Conservation (phyloP, 441 rosid species). For the Oxalis stricta region DNA sequence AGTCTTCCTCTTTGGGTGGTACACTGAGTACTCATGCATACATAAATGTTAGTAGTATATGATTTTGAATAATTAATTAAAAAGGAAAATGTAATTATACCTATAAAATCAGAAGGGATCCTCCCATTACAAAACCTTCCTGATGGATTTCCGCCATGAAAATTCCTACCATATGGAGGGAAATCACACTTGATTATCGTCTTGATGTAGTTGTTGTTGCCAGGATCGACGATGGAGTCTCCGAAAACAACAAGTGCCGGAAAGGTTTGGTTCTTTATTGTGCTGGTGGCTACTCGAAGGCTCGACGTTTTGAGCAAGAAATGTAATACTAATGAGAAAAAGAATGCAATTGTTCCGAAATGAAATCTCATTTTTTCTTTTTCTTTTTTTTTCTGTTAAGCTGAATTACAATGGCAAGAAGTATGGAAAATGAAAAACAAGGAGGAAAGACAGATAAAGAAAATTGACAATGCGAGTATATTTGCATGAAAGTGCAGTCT, state of each 20-base stretch:
- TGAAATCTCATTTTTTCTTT: too few relatives aligned
- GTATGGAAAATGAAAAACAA: too few relatives aligned
- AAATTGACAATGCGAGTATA: too few relatives aligned
- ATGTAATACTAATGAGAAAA: too few relatives aligned
- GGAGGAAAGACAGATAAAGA: too few relatives aligned
- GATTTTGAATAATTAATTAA: not conserved
- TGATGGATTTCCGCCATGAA: constrained; percentile 27
- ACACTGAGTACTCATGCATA: not conserved
- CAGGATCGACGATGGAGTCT: constrained; percentile 21
- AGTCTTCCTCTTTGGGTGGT: too few relatives aligned
- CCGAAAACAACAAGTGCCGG: constrained; percentile 16
- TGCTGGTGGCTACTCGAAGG: too few relatives aligned
- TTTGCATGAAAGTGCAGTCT: too few relatives aligned
- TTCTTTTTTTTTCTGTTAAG: too few relatives aligned
- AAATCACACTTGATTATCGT: constrained; percentile 16
- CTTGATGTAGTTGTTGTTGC: constrained; percentile 17
- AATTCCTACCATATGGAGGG: constrained; percentile 36
- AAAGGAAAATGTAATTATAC: constrained; percentile 8
- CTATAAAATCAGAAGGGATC: constrained; percentile 24
- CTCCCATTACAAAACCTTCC: constrained; percentile 36
- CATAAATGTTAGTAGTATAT: not conserved
- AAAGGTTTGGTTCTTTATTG: constrained; percentile 1
- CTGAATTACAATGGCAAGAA: too few relatives aligned
- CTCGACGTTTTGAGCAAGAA: too few relatives aligned
- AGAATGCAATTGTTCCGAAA: too few relatives aligned